Evolutionary conservation across 441 rosid species (phyloP), one percentile per base, ranked within the genome.

Genomic region (Daphne laureola): DNA sequence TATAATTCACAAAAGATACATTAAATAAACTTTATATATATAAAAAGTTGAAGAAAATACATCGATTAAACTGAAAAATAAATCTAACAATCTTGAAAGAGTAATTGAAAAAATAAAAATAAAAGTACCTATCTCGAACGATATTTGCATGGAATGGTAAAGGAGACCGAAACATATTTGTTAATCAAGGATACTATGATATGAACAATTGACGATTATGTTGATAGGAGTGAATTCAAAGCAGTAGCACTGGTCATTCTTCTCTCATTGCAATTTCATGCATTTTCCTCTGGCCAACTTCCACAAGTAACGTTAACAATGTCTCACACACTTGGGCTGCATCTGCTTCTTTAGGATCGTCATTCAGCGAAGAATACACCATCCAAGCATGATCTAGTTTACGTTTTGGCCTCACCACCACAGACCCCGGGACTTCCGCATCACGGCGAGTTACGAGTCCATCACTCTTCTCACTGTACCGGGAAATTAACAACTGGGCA

Each of bases 321-420:
- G 99, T 93, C 66, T 93, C 96, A 42, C 96, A 87, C 53, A 93
- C 93, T 73, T 82, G 90, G 54, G 93, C 79, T 54, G 99, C 91
- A 58, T 79, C 86, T 35, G 87, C 78, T 62, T 87, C 93, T 0
- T 78, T 57, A 49, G 87, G 70, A 63, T 70, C 77, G n/a, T 87
- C 88, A 25, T 77, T 90, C 62, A 85, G 63, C 5, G 97, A 72
- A 8, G 95, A 93, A 66, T 90, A 93, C 35, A 90, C 97, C 97
- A 93, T 90, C 97, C 97, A 93, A 12, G 91, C 95, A 68, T 87
- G 97, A 69, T 93, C 97, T 65, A 90, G 50, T 64, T 83, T 87
- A 5, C 91, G 87, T 52, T 74, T 76, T 0, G 93, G 95, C 43
- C 75, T 78, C 56, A 93, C 95, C 12, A 85, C 96, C 3, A 85